Percentiles rank a stretch among this genome's conserved stretches.
Evolutionary conservation across 768 basidiomycete genomes (phyloP).

Genomic region (Suillus placidus): DNA sequence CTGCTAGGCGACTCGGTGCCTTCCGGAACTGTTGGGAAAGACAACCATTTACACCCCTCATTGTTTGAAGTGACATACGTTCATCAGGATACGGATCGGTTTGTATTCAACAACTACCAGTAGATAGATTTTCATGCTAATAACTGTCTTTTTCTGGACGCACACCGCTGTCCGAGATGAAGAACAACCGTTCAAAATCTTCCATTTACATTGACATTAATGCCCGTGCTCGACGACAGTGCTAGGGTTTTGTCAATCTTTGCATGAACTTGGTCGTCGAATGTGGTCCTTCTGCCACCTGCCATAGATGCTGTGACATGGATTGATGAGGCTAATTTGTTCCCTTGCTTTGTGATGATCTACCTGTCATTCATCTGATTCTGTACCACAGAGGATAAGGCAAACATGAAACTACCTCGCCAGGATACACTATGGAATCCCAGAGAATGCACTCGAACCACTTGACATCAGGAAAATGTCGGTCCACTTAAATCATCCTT

Average conservation of each 20-base stretch:
- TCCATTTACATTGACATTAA: background rate
- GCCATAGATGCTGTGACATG: background rate
- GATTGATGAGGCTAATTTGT: background rate
- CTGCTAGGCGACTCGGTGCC: background rate
- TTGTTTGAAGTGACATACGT: background rate
- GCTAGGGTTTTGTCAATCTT: background rate
- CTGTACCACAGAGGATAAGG: background rate
- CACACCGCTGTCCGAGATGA: background rate
- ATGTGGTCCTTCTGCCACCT: background rate
- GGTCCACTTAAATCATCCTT: no score
- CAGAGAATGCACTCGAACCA: background rate
- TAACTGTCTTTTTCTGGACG: background rate
- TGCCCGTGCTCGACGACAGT: background rate
- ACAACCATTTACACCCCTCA: background rate
- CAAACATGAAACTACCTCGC: background rate
- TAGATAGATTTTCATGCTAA: background rate
- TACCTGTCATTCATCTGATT: background rate
- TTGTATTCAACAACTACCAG: background rate
- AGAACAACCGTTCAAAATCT: background rate
- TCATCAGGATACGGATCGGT: background rate
- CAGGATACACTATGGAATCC: background rate
- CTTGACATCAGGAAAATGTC: background rate
- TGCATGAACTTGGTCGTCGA: background rate
- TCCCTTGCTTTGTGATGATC: background rate
- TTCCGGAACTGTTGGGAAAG: background rate